Percentiles rank a stretch among this genome's conserved stretches.
These are phyloP conservation scores for Podaxis sp. DNA, from an alignment of 768 basidiomycete species.

Conservation along the genomic window DNA sequence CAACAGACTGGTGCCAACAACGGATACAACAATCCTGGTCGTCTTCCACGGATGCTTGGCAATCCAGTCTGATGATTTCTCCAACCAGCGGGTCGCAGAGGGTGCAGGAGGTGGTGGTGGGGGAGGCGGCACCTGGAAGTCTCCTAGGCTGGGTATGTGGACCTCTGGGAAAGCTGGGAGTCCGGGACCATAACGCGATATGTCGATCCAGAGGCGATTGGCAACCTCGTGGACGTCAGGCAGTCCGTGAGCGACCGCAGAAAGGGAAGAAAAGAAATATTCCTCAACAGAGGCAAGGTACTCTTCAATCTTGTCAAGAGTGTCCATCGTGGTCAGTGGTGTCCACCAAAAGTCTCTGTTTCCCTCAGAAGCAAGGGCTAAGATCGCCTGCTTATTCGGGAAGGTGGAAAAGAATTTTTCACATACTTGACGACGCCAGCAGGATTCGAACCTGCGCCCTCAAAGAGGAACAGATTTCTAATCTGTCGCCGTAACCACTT, in stretches of 20 bases:
- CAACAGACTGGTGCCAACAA: constrained; percentile 60
- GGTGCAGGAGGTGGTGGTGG: constrained; percentile 66
- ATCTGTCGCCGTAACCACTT: constrained; percentile 82
- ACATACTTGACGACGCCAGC: constrained; percentile 14
- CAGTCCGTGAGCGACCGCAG: constrained; percentile 56
- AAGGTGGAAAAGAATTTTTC: not conserved
- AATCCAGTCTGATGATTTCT: constrained; percentile 50
- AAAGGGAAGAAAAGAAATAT: constrained; percentile 53
- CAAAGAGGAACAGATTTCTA: constrained; percentile 72
- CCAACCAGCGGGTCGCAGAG: constrained; percentile 43
- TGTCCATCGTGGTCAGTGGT: constrained; percentile 28
- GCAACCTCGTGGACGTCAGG: constrained; percentile 64
- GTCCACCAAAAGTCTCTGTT: constrained; percentile 3
- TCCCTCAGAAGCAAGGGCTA: constrained; percentile 48
- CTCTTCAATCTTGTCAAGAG: constrained; percentile 68
- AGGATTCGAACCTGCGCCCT: constrained; percentile 53
- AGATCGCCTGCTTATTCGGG: constrained; percentile 26
- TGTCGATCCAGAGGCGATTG: constrained; percentile 73
- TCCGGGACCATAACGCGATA: constrained; percentile 77
- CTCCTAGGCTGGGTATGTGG: constrained; percentile 61
- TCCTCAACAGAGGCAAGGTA: constrained; percentile 67
- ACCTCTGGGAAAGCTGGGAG: constrained; percentile 52
- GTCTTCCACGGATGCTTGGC: constrained; percentile 60
- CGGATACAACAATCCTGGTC: constrained; percentile 51
- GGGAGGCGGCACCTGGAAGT: constrained; percentile 61